Percentiles rank a stretch among this genome's conserved stretches.
Evolutionary conservation across 2,329 filamentous ascomycete genomes (phyloP).

Genomic region (Xylariaceae sp.): DNA sequence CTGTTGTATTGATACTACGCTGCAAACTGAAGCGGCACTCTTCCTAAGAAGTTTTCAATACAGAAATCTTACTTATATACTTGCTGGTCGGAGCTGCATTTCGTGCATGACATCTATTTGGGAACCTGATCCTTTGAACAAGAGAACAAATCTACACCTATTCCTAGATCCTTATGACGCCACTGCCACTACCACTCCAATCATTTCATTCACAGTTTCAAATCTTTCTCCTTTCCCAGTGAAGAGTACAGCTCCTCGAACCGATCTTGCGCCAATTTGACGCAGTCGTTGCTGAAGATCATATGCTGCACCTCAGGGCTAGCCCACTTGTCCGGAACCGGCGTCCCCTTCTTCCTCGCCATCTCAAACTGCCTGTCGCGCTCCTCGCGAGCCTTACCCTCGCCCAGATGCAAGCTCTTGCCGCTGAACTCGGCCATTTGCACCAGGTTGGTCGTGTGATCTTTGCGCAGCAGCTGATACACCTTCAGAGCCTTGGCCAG

Average conservation of each 20-base stretch:
- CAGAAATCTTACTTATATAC: too few relatives aligned
- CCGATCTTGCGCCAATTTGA: conserved; percentile 46
- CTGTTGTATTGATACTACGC: too few relatives aligned
- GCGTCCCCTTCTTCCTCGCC: conserved; percentile 42
- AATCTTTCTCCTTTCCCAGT: conserved; percentile 8
- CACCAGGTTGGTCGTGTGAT: conserved; percentile 48
- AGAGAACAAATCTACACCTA: too few relatives aligned
- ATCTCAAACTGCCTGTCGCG: conserved; percentile 53
- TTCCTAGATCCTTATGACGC: conserved; percentile 3
- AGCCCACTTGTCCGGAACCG: conserved; percentile 65
- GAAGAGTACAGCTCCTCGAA: conserved; percentile 45
- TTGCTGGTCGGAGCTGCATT: too few relatives aligned
- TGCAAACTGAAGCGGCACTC: too few relatives aligned
- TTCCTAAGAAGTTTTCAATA: too few relatives aligned
- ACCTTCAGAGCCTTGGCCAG: conserved; percentile 47
- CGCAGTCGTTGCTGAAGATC: conserved; percentile 62
- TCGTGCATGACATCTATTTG: too few relatives aligned
- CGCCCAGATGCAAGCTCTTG: conserved; percentile 53
- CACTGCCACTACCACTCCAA: conserved; percentile 4
- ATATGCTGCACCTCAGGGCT: conserved; percentile 64
- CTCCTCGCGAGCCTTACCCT: conserved; percentile 55
- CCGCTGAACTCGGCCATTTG: conserved; percentile 49
- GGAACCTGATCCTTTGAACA: too few relatives aligned
- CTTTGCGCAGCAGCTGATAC: conserved; percentile 54
- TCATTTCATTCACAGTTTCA: conserved; percentile 4